These are phyloP conservation scores for Coccinonectria pachysandricola DNA, from an alignment of 2,329 filamentous ascomycete species.

Conservation along the genomic window DNA sequence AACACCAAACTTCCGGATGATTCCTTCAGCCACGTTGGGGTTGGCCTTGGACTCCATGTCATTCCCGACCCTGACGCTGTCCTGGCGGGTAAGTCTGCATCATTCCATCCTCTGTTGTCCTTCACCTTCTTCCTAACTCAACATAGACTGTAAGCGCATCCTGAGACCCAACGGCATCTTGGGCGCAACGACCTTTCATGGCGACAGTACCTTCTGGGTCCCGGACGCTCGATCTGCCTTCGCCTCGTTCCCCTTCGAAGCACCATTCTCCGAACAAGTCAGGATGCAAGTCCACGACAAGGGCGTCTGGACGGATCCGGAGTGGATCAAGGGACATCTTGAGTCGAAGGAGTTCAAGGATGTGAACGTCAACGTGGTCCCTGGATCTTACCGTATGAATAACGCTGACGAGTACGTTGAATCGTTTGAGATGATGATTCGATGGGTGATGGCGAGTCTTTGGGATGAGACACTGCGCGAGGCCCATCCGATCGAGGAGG, in stretches of 20 bases:
- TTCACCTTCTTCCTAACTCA: too few relatives aligned
- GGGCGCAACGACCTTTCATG: slow-evolving; percentile 28
- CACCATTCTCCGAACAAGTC: slow-evolving; percentile 24
- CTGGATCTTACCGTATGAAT: slow-evolving; percentile 20
- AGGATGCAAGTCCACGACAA: slow-evolving; percentile 30
- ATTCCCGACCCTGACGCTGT: slow-evolving; percentile 30
- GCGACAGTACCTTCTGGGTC: slow-evolving; percentile 25
- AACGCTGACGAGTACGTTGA: slow-evolving; percentile 26
- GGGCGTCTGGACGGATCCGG: slow-evolving; percentile 29
- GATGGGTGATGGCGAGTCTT: slow-evolving; percentile 25
- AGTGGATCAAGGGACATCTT: slow-evolving; percentile 29
- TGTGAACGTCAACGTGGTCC: slow-evolving; percentile 24
- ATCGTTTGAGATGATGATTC: slow-evolving; percentile 28
- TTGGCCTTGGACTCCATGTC: slow-evolving; percentile 37
- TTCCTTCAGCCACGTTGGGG: slow-evolving; percentile 33
- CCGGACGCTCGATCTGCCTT: slow-evolving; percentile 30
- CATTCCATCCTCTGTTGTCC: too few relatives aligned
- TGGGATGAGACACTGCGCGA: slow-evolving; percentile 30
- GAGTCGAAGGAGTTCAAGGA: slow-evolving; percentile 26
- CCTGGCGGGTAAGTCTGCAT: slow-evolving; percentile 19
- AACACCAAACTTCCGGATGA: slow-evolving; percentile 28
- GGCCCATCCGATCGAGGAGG: slow-evolving; percentile 27
- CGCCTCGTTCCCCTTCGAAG: slow-evolving; percentile 28
- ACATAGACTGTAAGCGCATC: slow-evolving; percentile 27
- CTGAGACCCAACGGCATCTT: slow-evolving; percentile 30